Evolutionary conservation across 2,329 filamentous ascomycete genomes (phyloP).

Genomic region (Aspergillus sp.): DNA sequence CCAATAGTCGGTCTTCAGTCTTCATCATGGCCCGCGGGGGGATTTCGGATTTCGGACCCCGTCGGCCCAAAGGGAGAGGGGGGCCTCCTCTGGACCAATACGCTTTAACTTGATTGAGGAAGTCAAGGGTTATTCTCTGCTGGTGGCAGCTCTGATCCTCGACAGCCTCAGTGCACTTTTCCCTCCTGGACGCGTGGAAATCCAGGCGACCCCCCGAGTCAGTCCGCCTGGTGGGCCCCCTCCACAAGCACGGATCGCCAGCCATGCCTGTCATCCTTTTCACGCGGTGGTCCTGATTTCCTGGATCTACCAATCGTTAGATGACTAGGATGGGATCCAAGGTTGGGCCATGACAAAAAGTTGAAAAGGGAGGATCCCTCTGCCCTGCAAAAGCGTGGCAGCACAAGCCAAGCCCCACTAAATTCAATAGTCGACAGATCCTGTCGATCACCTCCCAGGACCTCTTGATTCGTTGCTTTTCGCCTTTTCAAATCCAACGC

Average conservation of each 20-base stretch:
- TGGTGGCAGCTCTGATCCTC: not conserved
- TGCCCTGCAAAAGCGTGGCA: slow-evolving; percentile 18
- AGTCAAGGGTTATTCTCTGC: not conserved
- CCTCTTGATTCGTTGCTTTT: slow-evolving; percentile 23
- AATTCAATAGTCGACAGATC: slow-evolving; percentile 42
- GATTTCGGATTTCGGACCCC: not conserved
- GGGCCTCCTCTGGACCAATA: not conserved
- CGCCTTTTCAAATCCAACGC: slow-evolving; percentile 1
- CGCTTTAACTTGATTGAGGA: slow-evolving; percentile 9
- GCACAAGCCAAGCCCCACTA: slow-evolving; percentile 32
- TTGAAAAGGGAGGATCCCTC: slow-evolving; percentile 2
- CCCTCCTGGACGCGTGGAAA: slow-evolving; percentile 2
- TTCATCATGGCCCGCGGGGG: slow-evolving; percentile 7
- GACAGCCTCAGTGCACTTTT: not conserved
- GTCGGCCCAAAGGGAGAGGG: slow-evolving; percentile 9
- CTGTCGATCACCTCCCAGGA: slow-evolving; percentile 36
- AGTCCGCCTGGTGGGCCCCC: not conserved
- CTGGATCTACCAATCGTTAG: slow-evolving; percentile 10
- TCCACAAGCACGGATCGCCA: slow-evolving; percentile 18
- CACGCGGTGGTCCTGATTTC: slow-evolving; percentile 6
- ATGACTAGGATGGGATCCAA: slow-evolving; percentile 2
- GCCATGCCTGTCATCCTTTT: slow-evolving; percentile 19
- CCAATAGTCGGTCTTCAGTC: slow-evolving; percentile 6
- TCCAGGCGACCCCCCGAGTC: not conserved
- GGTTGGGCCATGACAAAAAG: slow-evolving; percentile 7